Evolutionary conservation across 352 stramenopile genomes (phyloP), one percentile per base, ranked within the genome.

Genomic region (Sclerospora graminicola): DNA sequence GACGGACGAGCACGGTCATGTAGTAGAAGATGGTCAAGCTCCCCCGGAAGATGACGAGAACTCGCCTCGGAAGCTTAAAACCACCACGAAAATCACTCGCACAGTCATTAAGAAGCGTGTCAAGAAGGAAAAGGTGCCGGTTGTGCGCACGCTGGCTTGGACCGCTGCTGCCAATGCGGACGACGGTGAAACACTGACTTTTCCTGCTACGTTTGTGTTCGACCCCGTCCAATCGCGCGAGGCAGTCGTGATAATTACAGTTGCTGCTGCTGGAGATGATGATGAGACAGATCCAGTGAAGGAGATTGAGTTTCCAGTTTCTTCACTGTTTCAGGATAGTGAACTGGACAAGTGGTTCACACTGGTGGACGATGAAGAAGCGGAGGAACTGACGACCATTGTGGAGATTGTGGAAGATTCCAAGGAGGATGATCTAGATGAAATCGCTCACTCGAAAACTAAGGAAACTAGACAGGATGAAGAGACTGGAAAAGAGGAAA

Each of bases 221-320:
- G 80, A 92, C 45, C 75, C 70, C 0, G 72, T 92, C 52, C 80
- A 88, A 53, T 89, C 78, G 28, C 77, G 77, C 16, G 80, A 92
- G 53, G 77, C 80, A 13, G 54, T 88, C 4, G 72, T 88, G 57
- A 83, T 60, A 14, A 66, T 92, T 45, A 69, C 80, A 15, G 67
- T 92, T 13, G 60, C 65, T 34, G 41, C 48, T 15, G 23, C 53
- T 19, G 61, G 72, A 15, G 66, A 80, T 1, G 72, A 73, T 0
- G 68, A 63, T 19, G 66, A 84, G 33, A 23, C 39, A 4, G 69
- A 87, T 33, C 50, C 72, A 0, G 47, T 92, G 23, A 88, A 84
- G 62, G 77, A 89, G 57, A 69, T 92, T 34, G 73, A 86, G 48
- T 66, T 92, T 50, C 58, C 77, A 0, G 64, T 92, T 29, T 70